phyloP scores from a whole-genome alignment of 371 early-diverging fungal species.

The Mortierella sp. region DNA sequence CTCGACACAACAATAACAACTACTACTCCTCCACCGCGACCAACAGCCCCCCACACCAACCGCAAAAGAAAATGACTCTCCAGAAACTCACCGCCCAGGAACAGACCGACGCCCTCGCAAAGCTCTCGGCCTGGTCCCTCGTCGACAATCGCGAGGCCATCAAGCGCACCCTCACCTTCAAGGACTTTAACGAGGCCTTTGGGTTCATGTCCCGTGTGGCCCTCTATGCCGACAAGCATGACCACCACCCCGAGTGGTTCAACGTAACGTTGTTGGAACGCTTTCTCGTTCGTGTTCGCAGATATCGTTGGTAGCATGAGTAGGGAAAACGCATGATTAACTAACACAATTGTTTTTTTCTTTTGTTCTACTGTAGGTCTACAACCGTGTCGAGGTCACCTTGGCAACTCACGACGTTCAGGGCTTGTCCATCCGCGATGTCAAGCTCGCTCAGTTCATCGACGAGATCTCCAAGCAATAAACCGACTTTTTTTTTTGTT shows the following conservation, averaged over 20 bases:
- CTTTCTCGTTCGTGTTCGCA: no score
- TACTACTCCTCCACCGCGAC: background rate
- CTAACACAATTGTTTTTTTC: background rate
- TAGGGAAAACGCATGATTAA: background rate
- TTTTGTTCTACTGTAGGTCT: slow-evolving; percentile 65
- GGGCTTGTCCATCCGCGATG: slow-evolving; percentile 84
- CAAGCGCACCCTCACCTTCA: slow-evolving; percentile 81
- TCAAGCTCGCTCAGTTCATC: slow-evolving; percentile 84
- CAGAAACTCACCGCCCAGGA: slow-evolving; percentile 64
- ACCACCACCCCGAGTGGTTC: slow-evolving; percentile 97
- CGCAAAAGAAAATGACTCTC: slow-evolving; percentile 56
- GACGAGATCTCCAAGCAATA: slow-evolving; percentile 61
- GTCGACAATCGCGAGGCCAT: slow-evolving; percentile 86
- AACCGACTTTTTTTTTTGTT: slow-evolving; percentile 11
- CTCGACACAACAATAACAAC: background rate
- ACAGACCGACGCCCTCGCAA: slow-evolving; percentile 62
- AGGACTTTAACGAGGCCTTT: slow-evolving; percentile 90
- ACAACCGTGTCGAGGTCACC: slow-evolving; percentile 91
- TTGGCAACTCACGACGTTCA: slow-evolving; percentile 92
- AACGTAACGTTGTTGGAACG: slow-evolving; percentile 67
- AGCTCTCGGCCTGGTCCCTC: slow-evolving; percentile 76
- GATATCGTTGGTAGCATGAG: background rate
- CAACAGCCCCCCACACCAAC: slow-evolving; percentile 3
- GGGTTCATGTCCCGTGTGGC: slow-evolving; percentile 96
- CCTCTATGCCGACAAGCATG: slow-evolving; percentile 88